Base-by-base conservation (phyloP, 2,329 filamentous ascomycete species). In the Cladorrhinum sp. region DNA sequence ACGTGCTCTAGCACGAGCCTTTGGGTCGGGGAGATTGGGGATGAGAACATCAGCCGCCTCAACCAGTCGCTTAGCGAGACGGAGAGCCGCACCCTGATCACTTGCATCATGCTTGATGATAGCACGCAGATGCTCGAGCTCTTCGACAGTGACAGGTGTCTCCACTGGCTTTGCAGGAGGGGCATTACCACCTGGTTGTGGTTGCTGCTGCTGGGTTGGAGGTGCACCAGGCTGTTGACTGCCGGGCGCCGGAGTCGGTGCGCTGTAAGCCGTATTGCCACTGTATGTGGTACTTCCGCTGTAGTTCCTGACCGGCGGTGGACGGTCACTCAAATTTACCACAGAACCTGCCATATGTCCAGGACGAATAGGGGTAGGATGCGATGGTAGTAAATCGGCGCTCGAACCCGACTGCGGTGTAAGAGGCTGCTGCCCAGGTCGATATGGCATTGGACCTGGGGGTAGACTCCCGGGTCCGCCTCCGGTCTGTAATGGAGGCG, bases 1-100 rank as follows among this genome's bases (percentile, higher is more conserved):
- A 28, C 92, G 88, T 1, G 87, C 81, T 68, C 95, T 91, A 8
- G 85, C 82, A 23, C 89, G 86, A 8, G 87, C 84, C 68, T 88
- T 88, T 39, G 92, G 88, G 66, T 92, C 90, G 0, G 84, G 80
- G 9, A 87, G 74, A 14, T 76, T 76, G 1, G 83, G 78, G 2
- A 92, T 86, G 1, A 99, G 82, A 4, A 90, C 85, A 12, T 87
- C 86, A 0, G 92, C 86, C 1, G 94, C 95, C 76, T 97, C 92
- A 1, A 96, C 86, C 4, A 97, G 79, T 68, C 89, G 91, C 76
- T 93, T 94, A 0, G 91, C 92, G 18, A 96, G 80, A 9, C 80
- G 78, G 59, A 99, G 79, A 14, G 90, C 88, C 2, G 86, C 82
- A 52, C 83, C 83, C 64, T 89, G 84, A 66, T 97, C 92, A 28